Percentiles rank a stretch among this genome's conserved stretches.
Conservation (phyloP, 163 green algal genomes). For the Chlamydomonas reinhardtii region DNA sequence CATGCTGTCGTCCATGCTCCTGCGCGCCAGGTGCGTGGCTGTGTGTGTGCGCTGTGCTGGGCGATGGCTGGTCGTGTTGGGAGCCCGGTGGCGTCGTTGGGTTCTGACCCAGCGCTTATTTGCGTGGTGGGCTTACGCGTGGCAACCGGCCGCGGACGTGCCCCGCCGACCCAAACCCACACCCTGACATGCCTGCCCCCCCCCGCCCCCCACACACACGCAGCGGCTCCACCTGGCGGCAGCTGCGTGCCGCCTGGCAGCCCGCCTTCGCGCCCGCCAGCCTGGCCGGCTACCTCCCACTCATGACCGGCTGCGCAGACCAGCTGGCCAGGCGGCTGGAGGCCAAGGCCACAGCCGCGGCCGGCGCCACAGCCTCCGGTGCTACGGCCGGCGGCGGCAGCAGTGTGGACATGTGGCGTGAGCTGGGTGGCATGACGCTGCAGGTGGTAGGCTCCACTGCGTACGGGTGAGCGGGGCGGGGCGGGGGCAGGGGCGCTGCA, state of each 20-base stretch:
- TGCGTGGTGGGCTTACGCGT: too few species aligned
- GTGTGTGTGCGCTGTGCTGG: too few species aligned
- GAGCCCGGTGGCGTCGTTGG: too few species aligned
- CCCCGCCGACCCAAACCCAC: too few species aligned
- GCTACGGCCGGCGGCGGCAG: neutral
- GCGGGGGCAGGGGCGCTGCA: too few species aligned
- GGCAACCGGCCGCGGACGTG: too few species aligned
- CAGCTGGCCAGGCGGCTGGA: constrained; percentile 46
- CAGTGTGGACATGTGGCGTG: constrained; percentile 3
- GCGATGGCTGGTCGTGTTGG: too few species aligned
- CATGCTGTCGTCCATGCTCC: neutral
- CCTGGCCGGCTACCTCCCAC: constrained; percentile 53
- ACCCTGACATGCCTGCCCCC: too few species aligned
- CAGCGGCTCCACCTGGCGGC: constrained; percentile 49
- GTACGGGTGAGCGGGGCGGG: constrained; percentile 50
- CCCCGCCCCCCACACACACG: too few species aligned
- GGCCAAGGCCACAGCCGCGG: neutral
- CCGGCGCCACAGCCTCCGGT: neutral
- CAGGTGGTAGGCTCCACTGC: constrained; percentile 51
- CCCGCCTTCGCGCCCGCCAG: constrained; percentile 58
- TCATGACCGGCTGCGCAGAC: constrained; percentile 43
- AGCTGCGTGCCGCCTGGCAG: constrained; percentile 54
- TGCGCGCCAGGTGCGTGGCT: constrained; percentile 4
- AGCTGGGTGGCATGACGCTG: constrained; percentile 56
- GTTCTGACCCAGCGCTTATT: too few species aligned